A percentile compares a stretch with the other conserved stretches of the same genome.
Evolutionary conservation across 805 yeast species (phyloP).

Genomic region (Kodamaea leandrae): DNA sequence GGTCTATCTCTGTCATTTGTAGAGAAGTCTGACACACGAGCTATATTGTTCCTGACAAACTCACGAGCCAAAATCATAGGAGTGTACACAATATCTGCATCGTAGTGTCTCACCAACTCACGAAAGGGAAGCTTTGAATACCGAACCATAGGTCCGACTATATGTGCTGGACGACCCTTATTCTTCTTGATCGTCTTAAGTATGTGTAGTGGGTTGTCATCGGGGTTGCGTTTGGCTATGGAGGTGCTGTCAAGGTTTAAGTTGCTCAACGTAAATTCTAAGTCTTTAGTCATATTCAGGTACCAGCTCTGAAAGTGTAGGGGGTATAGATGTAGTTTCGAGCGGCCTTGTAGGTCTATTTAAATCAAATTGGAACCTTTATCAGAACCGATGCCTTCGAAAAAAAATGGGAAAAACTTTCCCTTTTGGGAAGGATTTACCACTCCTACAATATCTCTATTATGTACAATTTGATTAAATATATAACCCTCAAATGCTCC

Average conservation of each 20-base stretch:
- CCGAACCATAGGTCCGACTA: constrained; percentile 93
- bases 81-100: constrained; percentile 80
- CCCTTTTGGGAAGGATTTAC: constrained; percentile 6
- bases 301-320: too few species aligned
- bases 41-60: constrained; percentile 79
- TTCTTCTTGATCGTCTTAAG: constrained; percentile 22
- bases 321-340: too few species aligned
- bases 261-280: neutral
- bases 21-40: constrained; percentile 80
- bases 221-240: constrained; percentile 19
- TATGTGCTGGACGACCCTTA: constrained; percentile 35
- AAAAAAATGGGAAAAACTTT: constrained; percentile 5
- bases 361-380: too few species aligned
- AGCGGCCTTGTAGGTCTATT: too few species aligned
- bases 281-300: constrained; percentile 3
- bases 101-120: constrained; percentile 65
- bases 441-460: constrained; percentile 6
- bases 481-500: constrained; percentile 4
- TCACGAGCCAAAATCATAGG: constrained; percentile 98
- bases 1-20: constrained; percentile 71
- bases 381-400: neutral
- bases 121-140: constrained; percentile 93
- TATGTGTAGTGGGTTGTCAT: constrained; percentile 34
- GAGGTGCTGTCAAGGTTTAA: neutral
- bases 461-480: constrained; percentile 3